Base-by-base conservation (phyloP, 495 filamentous ascomycete genomes). In the Wilcoxina mikolae region DNA sequence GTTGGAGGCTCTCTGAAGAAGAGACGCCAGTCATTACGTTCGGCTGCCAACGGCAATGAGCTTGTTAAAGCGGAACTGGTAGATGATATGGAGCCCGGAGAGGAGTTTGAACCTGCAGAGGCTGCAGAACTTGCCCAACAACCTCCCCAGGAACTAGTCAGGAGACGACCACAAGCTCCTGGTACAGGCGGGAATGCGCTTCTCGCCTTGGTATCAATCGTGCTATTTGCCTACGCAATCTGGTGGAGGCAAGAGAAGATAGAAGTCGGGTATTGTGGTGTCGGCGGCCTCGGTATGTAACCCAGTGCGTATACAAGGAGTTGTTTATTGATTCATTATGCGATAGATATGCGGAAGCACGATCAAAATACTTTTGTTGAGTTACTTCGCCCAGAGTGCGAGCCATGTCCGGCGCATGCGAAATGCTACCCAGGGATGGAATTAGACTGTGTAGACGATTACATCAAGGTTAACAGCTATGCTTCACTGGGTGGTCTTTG, bases 221-320 rank as follows among this genome's bases (percentile, higher is more conserved):
- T 93, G 3, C 57, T 93, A 24, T 74, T 73, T 23, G 80, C 83
- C 3, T 87, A 91, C 56, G 84, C 74, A 23, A 74, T 75, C 35
- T 90, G 87, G 78, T 96, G 86, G 76, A 76, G 93, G 48, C 84
- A 89, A 56, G 93, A 98, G 68, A 95, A 96, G 74, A 69, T 93
- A 11, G 85, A 85, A 33, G 86, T 95, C 39, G 91, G 91, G 24
- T 98, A 90, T 67, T 98, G 91, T 67, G 90, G 89, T 22, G 78
- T 91, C 58, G 91, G 88, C 17, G 76, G 79, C 55, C 72, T 78
- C 31, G 78, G 76, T 25, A 66, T 55, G 55, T 52, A 20, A 15
- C 12, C 12, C 27, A 2, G 24, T 49, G 27, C 1, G 46, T 49
- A 11, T 22, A 27, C 12, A 25, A 3, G 12, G 15, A 28, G 24